These are phyloP conservation scores for Naganishia liquefaciens DNA, from an alignment of 1,284 basidiomycete genomes.

Conservation along the genomic window DNA sequence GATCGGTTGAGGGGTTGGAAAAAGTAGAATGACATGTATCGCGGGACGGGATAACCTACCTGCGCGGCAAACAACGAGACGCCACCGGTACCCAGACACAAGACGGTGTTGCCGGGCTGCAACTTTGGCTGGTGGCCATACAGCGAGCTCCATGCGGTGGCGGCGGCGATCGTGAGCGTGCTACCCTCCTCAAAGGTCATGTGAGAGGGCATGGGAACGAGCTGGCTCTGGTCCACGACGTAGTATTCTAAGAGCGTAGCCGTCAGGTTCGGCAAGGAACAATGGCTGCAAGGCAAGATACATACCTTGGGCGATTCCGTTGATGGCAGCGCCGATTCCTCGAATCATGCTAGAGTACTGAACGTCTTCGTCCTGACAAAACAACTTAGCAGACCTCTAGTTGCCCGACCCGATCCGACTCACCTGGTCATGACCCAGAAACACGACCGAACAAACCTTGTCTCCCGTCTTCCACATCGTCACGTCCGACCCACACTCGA, in stretches of 20 bases:
- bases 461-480: conserved; percentile 51
- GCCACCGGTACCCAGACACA: conserved; percentile 56
- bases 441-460: conserved; percentile 44
- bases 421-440: conserved; percentile 47
- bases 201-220: conserved; percentile 49
- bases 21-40: background rate
- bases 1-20: too few species aligned
- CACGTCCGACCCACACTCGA: conserved; percentile 48
- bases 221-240: conserved; percentile 31
- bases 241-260: conserved; percentile 18
- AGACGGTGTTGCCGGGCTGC: conserved; percentile 52
- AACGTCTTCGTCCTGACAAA: conserved; percentile 45
- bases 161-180: conserved; percentile 51
- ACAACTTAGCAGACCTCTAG: background rate
- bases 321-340: conserved; percentile 51
- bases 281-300: background rate
- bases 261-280: background rate
- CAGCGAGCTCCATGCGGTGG: conserved; percentile 54
- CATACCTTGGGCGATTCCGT: conserved; percentile 47
- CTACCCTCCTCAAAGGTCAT: conserved; percentile 51
- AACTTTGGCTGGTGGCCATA: conserved; percentile 50
- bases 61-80: conserved; percentile 55
- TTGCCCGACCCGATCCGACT: conserved; percentile 1
- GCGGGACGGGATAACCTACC: conserved; percentile 6
- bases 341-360: conserved; percentile 40